Percentiles rank a stretch among this genome's conserved stretches.
Evolutionary conservation across 768 basidiomycete species (phyloP).

Genomic region (Russula griseocarnosa): DNA sequence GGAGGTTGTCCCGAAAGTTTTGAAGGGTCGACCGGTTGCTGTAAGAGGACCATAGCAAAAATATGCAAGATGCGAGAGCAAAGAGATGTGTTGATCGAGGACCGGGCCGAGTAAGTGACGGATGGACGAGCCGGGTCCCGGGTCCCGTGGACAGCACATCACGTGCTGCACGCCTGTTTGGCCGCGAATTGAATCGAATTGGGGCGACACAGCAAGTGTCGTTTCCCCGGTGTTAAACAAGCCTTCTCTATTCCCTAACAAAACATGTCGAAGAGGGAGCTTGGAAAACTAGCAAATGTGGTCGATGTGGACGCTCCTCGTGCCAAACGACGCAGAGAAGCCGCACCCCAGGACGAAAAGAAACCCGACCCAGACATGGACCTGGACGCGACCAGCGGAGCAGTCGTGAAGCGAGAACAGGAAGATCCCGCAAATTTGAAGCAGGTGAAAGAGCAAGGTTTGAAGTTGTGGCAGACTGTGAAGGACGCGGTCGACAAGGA

Average conservation of each 20-base stretch:
- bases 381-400: constrained; percentile 37
- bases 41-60: too few species aligned
- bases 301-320: constrained; percentile 46
- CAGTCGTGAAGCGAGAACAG: constrained; percentile 31
- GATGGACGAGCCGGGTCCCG: background rate
- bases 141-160: constrained; percentile 5
- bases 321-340: constrained; percentile 50
- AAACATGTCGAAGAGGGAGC: constrained; percentile 50
- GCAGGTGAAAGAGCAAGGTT: constrained; percentile 58
- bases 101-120: too few species aligned
- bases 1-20: too few species aligned
- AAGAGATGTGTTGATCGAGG: too few species aligned
- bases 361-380: constrained; percentile 40
- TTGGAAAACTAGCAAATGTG: constrained; percentile 38
- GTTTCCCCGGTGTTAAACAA: constrained; percentile 12
- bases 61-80: too few species aligned
- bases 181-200: constrained; percentile 10
- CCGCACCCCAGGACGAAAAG: constrained; percentile 37
- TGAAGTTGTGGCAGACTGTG: constrained; percentile 71
- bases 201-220: constrained; percentile 12
- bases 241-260: constrained; percentile 5
- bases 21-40: too few species aligned
- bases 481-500: constrained; percentile 84
- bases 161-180: constrained; percentile 13
- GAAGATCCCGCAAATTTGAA: constrained; percentile 32